Percentiles rank a stretch among this genome's conserved stretches.
phyloP scores from a whole-genome alignment of 164 flowering plant species.

The Annona cherimola region DNA sequence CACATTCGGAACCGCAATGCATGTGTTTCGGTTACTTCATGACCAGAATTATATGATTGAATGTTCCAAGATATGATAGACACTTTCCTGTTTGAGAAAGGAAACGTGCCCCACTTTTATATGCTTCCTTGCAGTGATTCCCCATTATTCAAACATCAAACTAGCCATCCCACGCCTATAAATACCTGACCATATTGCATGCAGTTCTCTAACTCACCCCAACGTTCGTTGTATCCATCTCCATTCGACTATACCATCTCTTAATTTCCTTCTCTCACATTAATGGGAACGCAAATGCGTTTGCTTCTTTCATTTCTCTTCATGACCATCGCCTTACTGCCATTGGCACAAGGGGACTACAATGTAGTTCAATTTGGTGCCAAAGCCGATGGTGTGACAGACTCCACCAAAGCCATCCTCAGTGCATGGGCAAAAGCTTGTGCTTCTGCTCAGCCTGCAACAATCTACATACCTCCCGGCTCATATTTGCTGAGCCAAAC shows the following conservation, averaged over 20 bases:
- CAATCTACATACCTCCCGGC: conserved; percentile 14
- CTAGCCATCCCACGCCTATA: no score
- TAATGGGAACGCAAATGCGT: conserved; percentile 5
- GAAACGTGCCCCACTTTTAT: no score
- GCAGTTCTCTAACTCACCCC: no score
- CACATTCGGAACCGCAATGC: no score
- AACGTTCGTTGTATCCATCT: no score
- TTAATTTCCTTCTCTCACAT: neutral
- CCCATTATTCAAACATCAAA: no score
- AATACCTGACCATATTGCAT: no score
- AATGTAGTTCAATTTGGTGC: conserved; percentile 26
- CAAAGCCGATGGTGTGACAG: conserved; percentile 24
- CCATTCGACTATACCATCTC: neutral
- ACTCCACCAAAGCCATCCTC: conserved; percentile 24
- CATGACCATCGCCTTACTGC: neutral
- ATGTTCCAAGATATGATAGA: no score
- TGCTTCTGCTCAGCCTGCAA: conserved; percentile 5
- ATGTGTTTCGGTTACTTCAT: no score
- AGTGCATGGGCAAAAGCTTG: conserved; percentile 33
- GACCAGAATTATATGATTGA: no score
- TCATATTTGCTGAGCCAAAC: conserved; percentile 8
- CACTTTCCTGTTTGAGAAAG: no score
- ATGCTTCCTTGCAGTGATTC: no score
- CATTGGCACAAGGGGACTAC: conserved; percentile 8
- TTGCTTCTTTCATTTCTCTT: conserved; percentile 2